Evolutionary conservation across 768 basidiomycete species (phyloP), one percentile per base, ranked within the genome.

Genomic region (Cyclocybe cylindracea): DNA sequence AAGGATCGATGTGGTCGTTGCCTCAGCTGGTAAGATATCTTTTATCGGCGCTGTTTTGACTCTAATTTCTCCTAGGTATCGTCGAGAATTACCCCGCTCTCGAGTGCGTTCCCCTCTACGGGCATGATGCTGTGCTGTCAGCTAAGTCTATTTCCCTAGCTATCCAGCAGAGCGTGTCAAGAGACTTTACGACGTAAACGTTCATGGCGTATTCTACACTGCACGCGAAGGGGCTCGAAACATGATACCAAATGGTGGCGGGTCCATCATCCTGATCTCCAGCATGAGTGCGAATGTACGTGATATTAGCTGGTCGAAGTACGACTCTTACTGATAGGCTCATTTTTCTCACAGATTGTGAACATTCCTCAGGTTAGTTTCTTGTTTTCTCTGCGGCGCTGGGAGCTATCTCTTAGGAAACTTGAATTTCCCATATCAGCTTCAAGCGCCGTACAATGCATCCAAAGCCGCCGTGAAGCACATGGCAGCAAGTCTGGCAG

Each of bases 401-500:
- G 16, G 24, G 24, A 3, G 24, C 24, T 24, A 24, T 24, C 32
- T 19, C 24, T 31, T 18, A 41, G 24, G 37, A 37, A 42, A 16
- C 33, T 31, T 35, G 44, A 48, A 29, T 49, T 8, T 48, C 13
- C 38, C 50, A 40, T 47, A 51, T 51, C 66, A 92, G 82, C 83
- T 82, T 38, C 96, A 98, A 78, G 90, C 91, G 4, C 94, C 95
- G 0, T 98, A 98, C 69, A 98, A 98, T 69, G 90, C 91, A 7
- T 95, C 94, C 14, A 98, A 95, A 75, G 92, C 92, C 34, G 91
- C 94, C 43, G 94, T 98, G 33, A 87, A 89, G 60, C 95, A 98
- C 64, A 91, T 98, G 91, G 93, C 93, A 10, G 77, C 90, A 2
- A 91, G 88, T 59, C 78, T 98, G 33, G 95, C 89, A 1, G 93